Conservation (phyloP, 2,329 filamentous ascomycete species). For the Hypocrella siamensis region DNA sequence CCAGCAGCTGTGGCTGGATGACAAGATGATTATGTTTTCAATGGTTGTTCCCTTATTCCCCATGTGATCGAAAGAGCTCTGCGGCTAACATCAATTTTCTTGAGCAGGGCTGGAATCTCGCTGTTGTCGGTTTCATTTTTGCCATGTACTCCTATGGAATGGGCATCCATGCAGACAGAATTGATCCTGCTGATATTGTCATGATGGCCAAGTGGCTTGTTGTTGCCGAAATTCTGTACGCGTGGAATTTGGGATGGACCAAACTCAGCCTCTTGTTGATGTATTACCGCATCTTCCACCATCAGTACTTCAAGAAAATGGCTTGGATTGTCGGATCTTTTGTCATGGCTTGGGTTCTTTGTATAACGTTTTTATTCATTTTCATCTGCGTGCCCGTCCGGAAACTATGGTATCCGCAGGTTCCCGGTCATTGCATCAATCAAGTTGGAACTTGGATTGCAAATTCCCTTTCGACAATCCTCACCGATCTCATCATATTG, state of each 20-base stretch:
- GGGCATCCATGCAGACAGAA: slow-evolving; percentile 27
- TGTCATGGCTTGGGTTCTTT: slow-evolving; percentile 29
- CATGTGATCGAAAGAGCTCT: not conserved
- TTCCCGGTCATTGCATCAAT: slow-evolving; percentile 31
- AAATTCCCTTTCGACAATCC: slow-evolving; percentile 29
- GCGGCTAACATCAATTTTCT: not conserved
- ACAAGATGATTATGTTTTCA: slow-evolving; percentile 30
- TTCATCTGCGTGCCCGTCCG: slow-evolving; percentile 35
- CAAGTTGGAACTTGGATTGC: slow-evolving; percentile 33
- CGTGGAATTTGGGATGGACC: slow-evolving; percentile 30
- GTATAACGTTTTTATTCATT: slow-evolving; percentile 30
- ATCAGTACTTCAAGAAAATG: slow-evolving; percentile 24
- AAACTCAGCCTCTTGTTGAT: slow-evolving; percentile 34
- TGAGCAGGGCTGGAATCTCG: slow-evolving; percentile 22
- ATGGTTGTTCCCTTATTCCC: slow-evolving; percentile 18
- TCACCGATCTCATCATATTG: slow-evolving; percentile 29
- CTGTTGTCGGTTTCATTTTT: slow-evolving; percentile 30
- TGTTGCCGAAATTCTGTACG: slow-evolving; percentile 30
- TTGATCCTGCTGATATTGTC: slow-evolving; percentile 20
- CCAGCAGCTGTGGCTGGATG: slow-evolving; percentile 31
- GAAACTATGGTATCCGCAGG: slow-evolving; percentile 29
- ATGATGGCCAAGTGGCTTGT: slow-evolving; percentile 30
- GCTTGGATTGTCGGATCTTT: slow-evolving; percentile 24
- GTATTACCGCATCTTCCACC: slow-evolving; percentile 36
- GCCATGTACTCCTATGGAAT: slow-evolving; percentile 29